Percentiles rank a stretch among this genome's conserved stretches.
Conservation (phyloP, 2,329 filamentous ascomycete genomes). For the Coniochaeta prunicola region DNA sequence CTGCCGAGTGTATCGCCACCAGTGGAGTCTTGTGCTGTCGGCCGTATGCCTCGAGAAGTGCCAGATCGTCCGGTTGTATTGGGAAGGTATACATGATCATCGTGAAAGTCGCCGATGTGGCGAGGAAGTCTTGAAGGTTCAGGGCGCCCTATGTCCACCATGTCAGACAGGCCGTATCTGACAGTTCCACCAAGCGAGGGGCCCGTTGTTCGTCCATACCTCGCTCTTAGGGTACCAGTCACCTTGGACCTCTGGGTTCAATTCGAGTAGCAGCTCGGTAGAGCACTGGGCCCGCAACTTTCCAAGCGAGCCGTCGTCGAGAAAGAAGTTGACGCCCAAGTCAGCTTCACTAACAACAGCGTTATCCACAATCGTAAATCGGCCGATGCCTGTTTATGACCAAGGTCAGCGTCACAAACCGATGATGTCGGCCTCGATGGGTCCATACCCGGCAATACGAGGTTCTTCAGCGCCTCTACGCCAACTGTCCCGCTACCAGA, state of each 20-base stretch:
- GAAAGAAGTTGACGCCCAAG: slow-evolving; percentile 93
- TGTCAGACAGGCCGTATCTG: slow-evolving; percentile 8
- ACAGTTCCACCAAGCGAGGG: slow-evolving; percentile 3
- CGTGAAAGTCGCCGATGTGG: slow-evolving; percentile 35
- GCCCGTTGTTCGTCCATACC: slow-evolving; percentile 21
- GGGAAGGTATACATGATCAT: slow-evolving; percentile 49
- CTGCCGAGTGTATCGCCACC: slow-evolving; percentile 78
- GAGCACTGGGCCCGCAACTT: slow-evolving; percentile 72
- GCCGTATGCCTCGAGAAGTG: slow-evolving; percentile 38
- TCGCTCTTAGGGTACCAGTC: slow-evolving; percentile 52
- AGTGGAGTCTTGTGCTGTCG: slow-evolving; percentile 59
- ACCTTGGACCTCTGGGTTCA: slow-evolving; percentile 88
- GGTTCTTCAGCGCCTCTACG: slow-evolving; percentile 88
- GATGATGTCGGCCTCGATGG: not conserved
- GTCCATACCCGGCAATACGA: slow-evolving; percentile 77
- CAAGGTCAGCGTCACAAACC: slow-evolving; percentile 12
- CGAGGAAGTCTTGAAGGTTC: slow-evolving; percentile 34
- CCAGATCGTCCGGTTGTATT: slow-evolving; percentile 34
- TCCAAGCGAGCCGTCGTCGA: slow-evolving; percentile 72
- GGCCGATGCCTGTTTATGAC: slow-evolving; percentile 59
- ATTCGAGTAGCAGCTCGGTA: slow-evolving; percentile 68
- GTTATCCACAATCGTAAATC: slow-evolving; percentile 85
- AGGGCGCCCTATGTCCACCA: slow-evolving; percentile 18
- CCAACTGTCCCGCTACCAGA: slow-evolving; percentile 81
- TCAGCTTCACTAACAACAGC: slow-evolving; percentile 72